Evolutionary conservation across 495 filamentous ascomycete genomes (phyloP).

Genomic region (Aspergillus nidulans): DNA sequence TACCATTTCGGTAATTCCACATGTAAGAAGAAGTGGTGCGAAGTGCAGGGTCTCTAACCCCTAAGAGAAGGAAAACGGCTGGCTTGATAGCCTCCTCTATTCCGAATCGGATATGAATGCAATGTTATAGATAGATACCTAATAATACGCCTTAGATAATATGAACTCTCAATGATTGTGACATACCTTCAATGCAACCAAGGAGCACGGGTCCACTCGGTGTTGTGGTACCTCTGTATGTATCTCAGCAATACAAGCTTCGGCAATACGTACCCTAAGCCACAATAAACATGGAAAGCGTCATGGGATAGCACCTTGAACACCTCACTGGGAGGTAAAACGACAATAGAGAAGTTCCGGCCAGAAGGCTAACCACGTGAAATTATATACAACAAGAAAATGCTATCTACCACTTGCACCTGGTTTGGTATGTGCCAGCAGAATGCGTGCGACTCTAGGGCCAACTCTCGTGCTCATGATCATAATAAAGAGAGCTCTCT

Average conservation of each 20-base stretch:
- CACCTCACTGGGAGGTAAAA: not conserved
- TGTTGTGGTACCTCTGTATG: not conserved
- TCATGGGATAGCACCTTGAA: not conserved
- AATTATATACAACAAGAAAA: not conserved
- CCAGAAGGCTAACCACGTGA: not conserved
- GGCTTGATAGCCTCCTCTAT: not conserved
- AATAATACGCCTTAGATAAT: not conserved
- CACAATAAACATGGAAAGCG: not conserved
- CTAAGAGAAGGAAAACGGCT: not conserved
- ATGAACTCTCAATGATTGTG: not conserved
- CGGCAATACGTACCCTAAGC: not conserved
- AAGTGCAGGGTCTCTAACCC: conserved; percentile 21
- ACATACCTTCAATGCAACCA: not conserved
- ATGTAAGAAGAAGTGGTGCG: conserved; percentile 74
- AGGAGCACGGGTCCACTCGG: not conserved
- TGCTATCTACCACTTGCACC: not conserved
- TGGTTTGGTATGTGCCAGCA: not conserved
- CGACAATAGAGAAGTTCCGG: not conserved
- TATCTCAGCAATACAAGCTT: not conserved
- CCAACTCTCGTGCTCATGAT: not conserved
- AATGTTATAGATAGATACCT: conserved; percentile 5
- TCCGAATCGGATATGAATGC: not conserved
- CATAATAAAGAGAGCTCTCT: conserved; percentile 19
- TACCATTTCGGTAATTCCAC: conserved; percentile 86
- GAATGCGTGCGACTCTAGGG: too few relatives aligned